A percentile compares a stretch with the other conserved stretches of the same genome.
phyloP scores from a whole-genome alignment of 208 protist species.

The Histomonas meleagridis region DNA sequence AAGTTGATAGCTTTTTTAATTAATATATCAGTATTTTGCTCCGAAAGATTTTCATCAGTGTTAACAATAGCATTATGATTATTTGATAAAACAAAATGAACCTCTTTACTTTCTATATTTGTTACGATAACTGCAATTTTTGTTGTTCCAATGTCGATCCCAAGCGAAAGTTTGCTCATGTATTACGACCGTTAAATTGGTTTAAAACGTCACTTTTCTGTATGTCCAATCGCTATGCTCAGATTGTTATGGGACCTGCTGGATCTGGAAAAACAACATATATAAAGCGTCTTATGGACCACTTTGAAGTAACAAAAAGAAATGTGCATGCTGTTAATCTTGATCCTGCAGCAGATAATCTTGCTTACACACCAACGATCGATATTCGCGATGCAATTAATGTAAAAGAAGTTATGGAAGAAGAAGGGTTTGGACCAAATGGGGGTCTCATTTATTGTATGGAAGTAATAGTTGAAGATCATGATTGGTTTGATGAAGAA shows the following conservation, averaged over 20 bases:
- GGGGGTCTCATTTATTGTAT: constrained; percentile 67
- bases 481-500: constrained; percentile 44
- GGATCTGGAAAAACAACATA: constrained; percentile 28
- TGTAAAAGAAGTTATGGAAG: constrained; percentile 63
- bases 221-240: neutral
- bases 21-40: neutral
- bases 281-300: neutral
- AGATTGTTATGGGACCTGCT: constrained; percentile 31
- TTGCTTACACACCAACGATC: neutral
- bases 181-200: too few species aligned
- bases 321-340: constrained; percentile 16
- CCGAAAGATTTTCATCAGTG: neutral
- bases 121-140: neutral
- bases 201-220: too few species aligned
- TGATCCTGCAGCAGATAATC: constrained; percentile 16
- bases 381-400: constrained; percentile 7
- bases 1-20: neutral
- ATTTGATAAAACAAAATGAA: neutral
- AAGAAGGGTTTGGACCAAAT: constrained; percentile 64
- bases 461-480: constrained; percentile 64
- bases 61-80: neutral
- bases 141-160: constrained; percentile 27
- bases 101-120: neutral
- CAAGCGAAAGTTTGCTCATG: too few species aligned
- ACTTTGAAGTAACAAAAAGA: constrained; percentile 2